Percentiles rank a stretch among this genome's conserved stretches.
phyloP scores from a whole-genome alignment of 768 basidiomycete genomes.

The Boletus rubescentipes region DNA sequence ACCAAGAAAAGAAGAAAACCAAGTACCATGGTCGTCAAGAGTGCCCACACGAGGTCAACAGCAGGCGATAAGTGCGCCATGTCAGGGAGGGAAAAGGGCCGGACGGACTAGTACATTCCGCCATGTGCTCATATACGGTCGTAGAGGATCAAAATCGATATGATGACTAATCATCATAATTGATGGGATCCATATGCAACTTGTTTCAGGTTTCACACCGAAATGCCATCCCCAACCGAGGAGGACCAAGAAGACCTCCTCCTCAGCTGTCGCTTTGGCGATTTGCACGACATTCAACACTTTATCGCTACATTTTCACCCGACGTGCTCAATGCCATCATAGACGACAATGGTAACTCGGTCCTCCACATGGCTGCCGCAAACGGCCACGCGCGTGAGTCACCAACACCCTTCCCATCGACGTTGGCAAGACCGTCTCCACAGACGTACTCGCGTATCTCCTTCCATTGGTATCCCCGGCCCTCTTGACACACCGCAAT shows the following conservation, averaged over 20 bases:
- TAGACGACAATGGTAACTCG: constrained; percentile 78
- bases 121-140: too few relatives aligned
- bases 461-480: constrained; percentile 54
- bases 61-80: constrained; percentile 53
- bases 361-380: constrained; percentile 84
- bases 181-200: too few relatives aligned
- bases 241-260: constrained; percentile 73
- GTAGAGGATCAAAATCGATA: neutral
- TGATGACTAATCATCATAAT: neutral
- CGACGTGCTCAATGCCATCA: constrained; percentile 45
- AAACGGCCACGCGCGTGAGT: constrained; percentile 83
- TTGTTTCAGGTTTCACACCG: too few relatives aligned
- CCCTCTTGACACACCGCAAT: constrained; percentile 64
- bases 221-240: constrained; percentile 9
- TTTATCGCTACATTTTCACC: constrained; percentile 63
- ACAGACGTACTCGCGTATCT: constrained; percentile 77
- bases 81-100: too few relatives aligned
- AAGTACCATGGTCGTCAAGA: constrained; percentile 50
- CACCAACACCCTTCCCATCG: too few relatives aligned
- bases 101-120: too few relatives aligned
- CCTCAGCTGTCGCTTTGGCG: constrained; percentile 85
- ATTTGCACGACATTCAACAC: constrained; percentile 70
- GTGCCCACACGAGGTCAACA: constrained; percentile 61
- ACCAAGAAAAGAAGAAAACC: neutral
- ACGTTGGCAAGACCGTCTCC: constrained; percentile 38